Base-by-base conservation (phyloP, 129 eudicot genomes). In the Lactuca sativa region DNA sequence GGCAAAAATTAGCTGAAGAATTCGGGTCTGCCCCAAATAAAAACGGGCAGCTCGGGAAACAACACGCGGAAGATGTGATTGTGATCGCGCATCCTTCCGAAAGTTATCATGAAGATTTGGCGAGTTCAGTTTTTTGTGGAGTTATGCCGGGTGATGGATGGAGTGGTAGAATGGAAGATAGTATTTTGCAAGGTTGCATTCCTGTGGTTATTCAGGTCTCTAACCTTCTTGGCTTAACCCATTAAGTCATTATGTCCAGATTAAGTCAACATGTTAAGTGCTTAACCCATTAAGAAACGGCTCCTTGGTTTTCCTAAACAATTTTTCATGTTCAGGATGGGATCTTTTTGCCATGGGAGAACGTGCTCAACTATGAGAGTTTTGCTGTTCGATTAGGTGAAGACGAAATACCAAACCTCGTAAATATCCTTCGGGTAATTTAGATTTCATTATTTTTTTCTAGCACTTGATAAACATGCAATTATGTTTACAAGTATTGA, bases 111-210 rank as follows among this genome's bases (percentile, higher is more conserved):
- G 86, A 82, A 40, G 90, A 78, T 69, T 56, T 93, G 70, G 98
- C 98, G 2, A 87, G 77, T 73, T 93, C 98, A 5, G 58, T 83
- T 17, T 93, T 93, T 55, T 93, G 98, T 78, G 98, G 98, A 77
- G 98, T 87, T 61, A 81, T 93, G 90, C 98, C 98, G 49, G 98
- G 98, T 48, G 98, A 93, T 67, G 98, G 98, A 51, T 93, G 98
- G 98, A 93, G 98, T 67, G 98, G 98, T 61, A 82, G 98, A 70
- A 86, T 93, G 95, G 98, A 93, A 83, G 98, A 93, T 67, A 87
- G 98, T 73, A 82, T 93, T 77, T 80, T 85, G 59, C 98, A 93
- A 66, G 98, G 98, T 52, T 93, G 98, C 86, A 87, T 89, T 74
- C 98, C 98, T 17, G 98, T 93, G 36, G 81, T 93, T 60, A 89